Base-by-base conservation (phyloP, 106 monocot species). In the Alisma plantagoaquatica region DNA sequence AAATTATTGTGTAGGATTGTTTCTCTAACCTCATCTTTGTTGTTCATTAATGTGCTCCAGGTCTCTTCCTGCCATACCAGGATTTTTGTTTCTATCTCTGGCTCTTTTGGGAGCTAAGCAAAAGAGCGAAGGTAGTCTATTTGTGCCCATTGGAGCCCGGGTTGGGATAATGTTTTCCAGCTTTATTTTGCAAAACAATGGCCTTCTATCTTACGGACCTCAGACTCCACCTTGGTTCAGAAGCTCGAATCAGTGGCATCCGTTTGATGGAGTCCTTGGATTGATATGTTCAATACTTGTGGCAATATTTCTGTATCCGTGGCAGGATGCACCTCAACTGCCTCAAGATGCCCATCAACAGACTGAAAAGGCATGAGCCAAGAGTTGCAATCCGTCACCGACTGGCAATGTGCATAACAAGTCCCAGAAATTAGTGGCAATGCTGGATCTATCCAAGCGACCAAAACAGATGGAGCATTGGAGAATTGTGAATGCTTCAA, bases 241-340 rank as follows among this genome's bases (percentile, higher is more conserved):
- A 0, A 73, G 78, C 54, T 47, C 46, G 1, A 62, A 84, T 69
- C 73, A 62, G 21, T 60, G 73, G 70, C 88, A 78, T 75, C 96
- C 88, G 23, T 96, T 96, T 69, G 69, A 88, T 33, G 89, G 96
- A 12, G 70, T 43, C 46, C 65, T 84, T n/a, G 96, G 96, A 29
- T 23, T 89, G 24, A 43, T 55, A 32, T 30, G 73, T 12, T 71
- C 77, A 56, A 53, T 59, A 41, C 10, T 81, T 9, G 19, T 96
- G 57, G 81, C 96, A 30, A 52, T 81, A 31, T 9, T 78, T 57
- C 81, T 88, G 59, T 76, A 63, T 49, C 81, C 91, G 1, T 41
- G 42, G 9, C 44, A 71, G n/a, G n/a, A n/a, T n/a, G n/a, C n/a
- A n/a, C n/a, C n/a, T n/a, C n/a, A n/a, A n/a, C n/a, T n/a, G n/a